Conservation (phyloP, 805 yeast species). For the Tetrapisispora phaffii region DNA sequence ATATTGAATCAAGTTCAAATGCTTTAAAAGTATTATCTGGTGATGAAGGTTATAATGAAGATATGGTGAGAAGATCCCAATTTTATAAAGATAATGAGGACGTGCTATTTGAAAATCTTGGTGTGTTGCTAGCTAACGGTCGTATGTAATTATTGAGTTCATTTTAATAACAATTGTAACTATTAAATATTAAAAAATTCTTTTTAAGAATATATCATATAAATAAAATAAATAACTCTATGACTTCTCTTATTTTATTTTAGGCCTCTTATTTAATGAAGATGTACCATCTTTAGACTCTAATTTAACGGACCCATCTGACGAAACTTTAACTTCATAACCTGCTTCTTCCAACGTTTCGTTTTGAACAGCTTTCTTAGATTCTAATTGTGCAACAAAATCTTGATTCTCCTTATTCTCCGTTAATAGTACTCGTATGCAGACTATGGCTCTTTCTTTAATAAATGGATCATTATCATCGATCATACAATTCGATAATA, state of each 20-base stretch:
- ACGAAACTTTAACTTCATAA: slow-evolving; percentile 57
- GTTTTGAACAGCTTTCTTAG: slow-evolving; percentile 52
- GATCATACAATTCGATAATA: slow-evolving; percentile 72
- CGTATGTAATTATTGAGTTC: slow-evolving; percentile 17
- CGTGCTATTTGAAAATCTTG: slow-evolving; percentile 67
- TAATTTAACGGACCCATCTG: slow-evolving; percentile 54
- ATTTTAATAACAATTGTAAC: background rate
- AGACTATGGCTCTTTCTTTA: slow-evolving; percentile 74
- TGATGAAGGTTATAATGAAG: slow-evolving; percentile 86
- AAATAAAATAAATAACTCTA: background rate
- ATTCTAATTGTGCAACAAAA: slow-evolving; percentile 69
- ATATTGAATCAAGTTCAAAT: slow-evolving; percentile 73
- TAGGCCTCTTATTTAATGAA: background rate
- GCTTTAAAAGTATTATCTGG: slow-evolving; percentile 79
- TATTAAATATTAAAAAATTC: background rate
- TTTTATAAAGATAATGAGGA: slow-evolving; percentile 64
- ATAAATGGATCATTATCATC: slow-evolving; percentile 85
- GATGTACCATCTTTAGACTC: slow-evolving; percentile 21
- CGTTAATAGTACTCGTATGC: slow-evolving; percentile 58
- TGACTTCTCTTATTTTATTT: background rate
- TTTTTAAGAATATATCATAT: slow-evolving; percentile 1
- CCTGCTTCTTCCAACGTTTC: slow-evolving; percentile 62
- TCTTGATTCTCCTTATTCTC: slow-evolving; percentile 62
- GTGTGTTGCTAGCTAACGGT: slow-evolving; percentile 47
- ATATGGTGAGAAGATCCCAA: slow-evolving; percentile 71